These are phyloP conservation scores for Citrullus amarus DNA, from an alignment of 306 rosid genomes.

Conservation along the genomic window DNA sequence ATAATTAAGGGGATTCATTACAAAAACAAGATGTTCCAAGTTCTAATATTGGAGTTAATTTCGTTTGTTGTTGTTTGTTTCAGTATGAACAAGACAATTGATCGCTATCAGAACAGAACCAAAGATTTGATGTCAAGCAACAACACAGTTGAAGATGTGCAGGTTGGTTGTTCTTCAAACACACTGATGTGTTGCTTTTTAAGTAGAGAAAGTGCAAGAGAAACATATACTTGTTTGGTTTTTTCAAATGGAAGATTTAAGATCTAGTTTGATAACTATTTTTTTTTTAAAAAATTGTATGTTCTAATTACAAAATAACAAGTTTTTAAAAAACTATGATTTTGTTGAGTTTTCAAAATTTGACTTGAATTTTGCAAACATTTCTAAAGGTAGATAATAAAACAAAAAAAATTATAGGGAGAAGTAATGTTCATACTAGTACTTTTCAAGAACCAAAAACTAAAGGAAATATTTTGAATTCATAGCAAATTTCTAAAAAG, in stretches of 20 bases:
- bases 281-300: background rate
- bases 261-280: background rate
- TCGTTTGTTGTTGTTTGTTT: conserved; percentile 21
- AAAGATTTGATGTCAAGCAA: conserved; percentile 27
- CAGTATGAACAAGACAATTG: conserved; percentile 65
- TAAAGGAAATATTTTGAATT: no score
- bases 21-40: background rate
- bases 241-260: no score
- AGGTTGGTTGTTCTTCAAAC: conserved; percentile 20
- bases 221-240: background rate
- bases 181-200: background rate
- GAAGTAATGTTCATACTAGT: no score
- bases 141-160: conserved; percentile 27
- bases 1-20: background rate
- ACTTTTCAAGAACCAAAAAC: no score
- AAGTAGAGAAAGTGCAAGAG: background rate
- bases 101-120: conserved; percentile 56
- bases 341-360: no score
- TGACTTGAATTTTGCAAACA: background rate
- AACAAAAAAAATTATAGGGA: no score
- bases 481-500: no score
- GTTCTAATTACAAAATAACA: no score
- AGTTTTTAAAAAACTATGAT: no score
- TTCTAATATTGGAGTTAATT: background rate
- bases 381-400: background rate